phyloP scores from a whole-genome alignment of 1,284 basidiomycete genomes.

The Abortiporus biennis region DNA sequence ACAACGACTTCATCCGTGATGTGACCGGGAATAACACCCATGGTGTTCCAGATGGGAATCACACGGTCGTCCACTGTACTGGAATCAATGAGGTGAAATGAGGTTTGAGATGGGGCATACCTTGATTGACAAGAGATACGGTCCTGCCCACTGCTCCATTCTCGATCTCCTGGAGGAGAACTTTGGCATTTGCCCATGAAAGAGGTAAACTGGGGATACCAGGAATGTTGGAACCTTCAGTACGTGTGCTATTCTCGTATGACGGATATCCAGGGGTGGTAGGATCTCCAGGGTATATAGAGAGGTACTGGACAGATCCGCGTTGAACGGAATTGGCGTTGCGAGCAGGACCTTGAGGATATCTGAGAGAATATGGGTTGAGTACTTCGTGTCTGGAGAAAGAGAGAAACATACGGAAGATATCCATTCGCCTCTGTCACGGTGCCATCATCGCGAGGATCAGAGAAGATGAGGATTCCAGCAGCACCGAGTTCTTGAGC shows the following conservation, averaged over 20 bases:
- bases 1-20: constrained; percentile 84
- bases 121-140: constrained; percentile 34
- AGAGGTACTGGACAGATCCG: constrained; percentile 83
- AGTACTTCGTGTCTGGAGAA: background rate
- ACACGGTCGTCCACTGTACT: constrained; percentile 64
- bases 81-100: constrained; percentile 7
- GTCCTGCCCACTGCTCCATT: constrained; percentile 32
- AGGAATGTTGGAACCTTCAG: constrained; percentile 67
- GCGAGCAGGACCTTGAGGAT: constrained; percentile 85
- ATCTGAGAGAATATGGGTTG: background rate
- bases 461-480: constrained; percentile 78
- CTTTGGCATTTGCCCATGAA: constrained; percentile 64
- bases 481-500: constrained; percentile 82
- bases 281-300: constrained; percentile 77
- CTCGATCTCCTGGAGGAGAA: constrained; percentile 53
- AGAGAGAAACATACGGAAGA: constrained; percentile 29
- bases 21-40: constrained; percentile 87
- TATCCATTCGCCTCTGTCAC: constrained; percentile 79
- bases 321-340: constrained; percentile 83
- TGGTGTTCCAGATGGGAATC: constrained; percentile 84
- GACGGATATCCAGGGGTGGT: constrained; percentile 85
- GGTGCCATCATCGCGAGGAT: constrained; percentile 84
- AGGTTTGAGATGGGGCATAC: background rate
- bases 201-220: constrained; percentile 79
- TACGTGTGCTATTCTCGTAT: constrained; percentile 77